These are phyloP conservation scores for Cucumis cinereus DNA, from an alignment of 306 rosid species.

Conservation along the genomic window DNA sequence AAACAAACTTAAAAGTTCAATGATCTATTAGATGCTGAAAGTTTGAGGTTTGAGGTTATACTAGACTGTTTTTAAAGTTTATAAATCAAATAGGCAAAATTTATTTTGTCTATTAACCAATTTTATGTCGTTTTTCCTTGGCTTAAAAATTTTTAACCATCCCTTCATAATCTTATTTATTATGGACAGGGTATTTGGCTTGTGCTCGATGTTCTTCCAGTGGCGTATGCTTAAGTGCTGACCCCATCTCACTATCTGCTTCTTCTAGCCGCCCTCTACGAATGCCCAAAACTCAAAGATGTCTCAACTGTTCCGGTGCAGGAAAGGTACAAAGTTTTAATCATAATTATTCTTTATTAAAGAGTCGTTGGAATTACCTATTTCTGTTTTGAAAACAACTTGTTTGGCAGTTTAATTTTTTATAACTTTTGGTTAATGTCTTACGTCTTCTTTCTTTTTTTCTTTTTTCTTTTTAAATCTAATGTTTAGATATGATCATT, in stretches of 20 bases:
- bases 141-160: neutral
- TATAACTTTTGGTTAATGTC: neutral
- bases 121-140: neutral
- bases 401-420: neutral
- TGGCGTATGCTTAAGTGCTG: slow-evolving; percentile 57
- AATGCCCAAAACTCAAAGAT: slow-evolving; percentile 48
- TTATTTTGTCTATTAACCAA: no score
- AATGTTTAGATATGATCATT: neutral
- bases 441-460: neutral
- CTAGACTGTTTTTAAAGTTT: no score
- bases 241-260: slow-evolving; percentile 44
- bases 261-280: slow-evolving; percentile 35
- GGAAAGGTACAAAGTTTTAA: slow-evolving; percentile 57
- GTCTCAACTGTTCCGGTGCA: slow-evolving; percentile 70
- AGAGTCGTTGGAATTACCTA: neutral
- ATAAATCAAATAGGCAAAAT: no score
- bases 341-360: neutral
- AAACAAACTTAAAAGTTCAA: no score
- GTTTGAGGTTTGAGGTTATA: no score
- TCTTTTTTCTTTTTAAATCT: neutral
- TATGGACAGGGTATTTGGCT: slow-evolving; percentile 69
- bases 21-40: no score
- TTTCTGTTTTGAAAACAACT: neutral
- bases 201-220: slow-evolving; percentile 88
- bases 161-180: neutral